A percentile compares a stretch with the other conserved stretches of the same genome.
phyloP scores from a whole-genome alignment of 345 rosid genomes.

The Eucalyptus cladocalyx region DNA sequence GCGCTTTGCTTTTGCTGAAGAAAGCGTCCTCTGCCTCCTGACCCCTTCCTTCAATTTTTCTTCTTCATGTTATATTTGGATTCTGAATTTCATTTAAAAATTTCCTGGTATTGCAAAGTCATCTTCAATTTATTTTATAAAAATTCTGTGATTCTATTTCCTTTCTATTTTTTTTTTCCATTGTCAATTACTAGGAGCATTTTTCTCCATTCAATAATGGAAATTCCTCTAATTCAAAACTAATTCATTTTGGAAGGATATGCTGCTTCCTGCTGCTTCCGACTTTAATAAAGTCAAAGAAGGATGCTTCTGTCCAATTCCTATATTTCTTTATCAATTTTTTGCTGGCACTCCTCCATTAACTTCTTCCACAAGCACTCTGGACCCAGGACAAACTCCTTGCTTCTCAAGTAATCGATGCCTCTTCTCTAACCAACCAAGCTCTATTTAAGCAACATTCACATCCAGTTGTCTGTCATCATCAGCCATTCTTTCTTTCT shows the following conservation, averaged over 20 bases:
- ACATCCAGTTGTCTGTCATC: background rate
- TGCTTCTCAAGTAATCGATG: conserved; percentile 6
- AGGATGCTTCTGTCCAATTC: background rate
- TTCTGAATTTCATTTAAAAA: background rate
- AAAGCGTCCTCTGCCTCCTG: background rate
- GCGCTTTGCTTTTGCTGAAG: background rate
- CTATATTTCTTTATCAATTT: background rate
- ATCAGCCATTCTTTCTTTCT: background rate
- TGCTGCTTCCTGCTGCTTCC: background rate
- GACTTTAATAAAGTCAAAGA: background rate
- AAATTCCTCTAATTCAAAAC: background rate
- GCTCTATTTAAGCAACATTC: background rate
- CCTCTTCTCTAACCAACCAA: background rate
- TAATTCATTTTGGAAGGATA: background rate
- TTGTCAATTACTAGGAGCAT: background rate
- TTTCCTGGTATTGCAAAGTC: background rate
- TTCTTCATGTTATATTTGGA: background rate
- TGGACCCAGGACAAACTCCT: background rate
- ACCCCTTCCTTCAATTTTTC: background rate
- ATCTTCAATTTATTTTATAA: background rate
- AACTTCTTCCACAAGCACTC: conserved; percentile 7
- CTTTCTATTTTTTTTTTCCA: background rate
- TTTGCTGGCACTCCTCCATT: background rate
- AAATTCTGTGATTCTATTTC: background rate
- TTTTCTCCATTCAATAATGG: background rate